A percentile compares a stretch with the other conserved stretches of the same genome.
Conservation (phyloP, 108 stramenopile species). For the Nitzschia putrida region DNA sequence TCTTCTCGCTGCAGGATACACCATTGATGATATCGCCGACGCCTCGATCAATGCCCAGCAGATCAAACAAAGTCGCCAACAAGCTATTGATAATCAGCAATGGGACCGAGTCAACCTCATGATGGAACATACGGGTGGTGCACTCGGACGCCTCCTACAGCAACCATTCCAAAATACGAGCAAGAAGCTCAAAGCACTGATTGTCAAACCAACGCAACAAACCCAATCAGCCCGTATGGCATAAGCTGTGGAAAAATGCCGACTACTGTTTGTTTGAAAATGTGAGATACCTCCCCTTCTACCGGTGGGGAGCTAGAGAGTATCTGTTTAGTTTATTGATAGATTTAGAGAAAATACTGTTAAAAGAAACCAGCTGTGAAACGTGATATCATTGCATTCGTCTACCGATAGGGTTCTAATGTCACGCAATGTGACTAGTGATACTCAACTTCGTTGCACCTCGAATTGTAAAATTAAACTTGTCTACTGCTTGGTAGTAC, state of each 20-base stretch:
- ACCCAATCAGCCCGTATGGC: conserved; percentile 8
- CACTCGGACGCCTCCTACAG: neutral
- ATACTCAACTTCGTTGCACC: too few relatives aligned
- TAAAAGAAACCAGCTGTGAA: too few relatives aligned
- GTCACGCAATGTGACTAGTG: too few relatives aligned
- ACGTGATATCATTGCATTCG: too few relatives aligned
- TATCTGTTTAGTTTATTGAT: too few relatives aligned
- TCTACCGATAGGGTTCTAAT: too few relatives aligned
- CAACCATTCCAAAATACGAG: conserved; percentile 14
- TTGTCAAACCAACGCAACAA: conserved; percentile 13
- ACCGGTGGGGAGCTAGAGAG: too few relatives aligned
- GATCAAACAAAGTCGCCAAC: conserved; percentile 6
- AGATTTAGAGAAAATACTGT: too few relatives aligned
- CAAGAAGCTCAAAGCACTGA: conserved; percentile 13
- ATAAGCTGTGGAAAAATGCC: neutral
- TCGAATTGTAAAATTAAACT: too few relatives aligned
- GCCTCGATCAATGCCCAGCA: conserved; percentile 22
- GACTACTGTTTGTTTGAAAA: too few relatives aligned
- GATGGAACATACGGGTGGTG: conserved; percentile 21
- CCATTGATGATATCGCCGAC: conserved; percentile 29
- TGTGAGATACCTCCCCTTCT: too few relatives aligned
- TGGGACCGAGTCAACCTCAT: conserved; percentile 15
- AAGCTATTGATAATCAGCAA: conserved; percentile 17
- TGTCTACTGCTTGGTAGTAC: too few relatives aligned
- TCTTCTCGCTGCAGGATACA: conserved; percentile 20